Conservation (phyloP, 1,284 basidiomycete genomes). For the Flammula alnicola region DNA sequence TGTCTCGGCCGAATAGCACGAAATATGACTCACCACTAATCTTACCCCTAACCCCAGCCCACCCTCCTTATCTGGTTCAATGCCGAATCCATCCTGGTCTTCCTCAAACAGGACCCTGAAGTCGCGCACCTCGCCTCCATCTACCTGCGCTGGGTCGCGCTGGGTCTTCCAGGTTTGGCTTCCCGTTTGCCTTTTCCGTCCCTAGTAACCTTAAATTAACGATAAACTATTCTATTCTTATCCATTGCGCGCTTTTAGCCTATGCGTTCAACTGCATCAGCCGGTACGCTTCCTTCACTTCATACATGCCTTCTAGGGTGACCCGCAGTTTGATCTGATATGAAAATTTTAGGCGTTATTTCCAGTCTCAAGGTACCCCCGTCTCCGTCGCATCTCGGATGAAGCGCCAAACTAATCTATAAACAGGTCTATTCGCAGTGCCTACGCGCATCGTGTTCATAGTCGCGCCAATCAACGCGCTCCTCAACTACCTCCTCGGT, state of each 20-base stretch:
- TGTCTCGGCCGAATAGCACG: slow-evolving; percentile 2
- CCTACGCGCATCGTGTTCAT: slow-evolving; percentile 87
- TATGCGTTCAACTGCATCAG: slow-evolving; percentile 81
- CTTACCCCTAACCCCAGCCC: no score
- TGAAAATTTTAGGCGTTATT: slow-evolving; percentile 66
- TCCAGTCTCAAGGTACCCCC: slow-evolving; percentile 79
- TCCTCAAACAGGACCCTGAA: slow-evolving; percentile 84
- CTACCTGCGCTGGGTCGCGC: slow-evolving; percentile 79
- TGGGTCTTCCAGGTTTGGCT: slow-evolving; percentile 77
- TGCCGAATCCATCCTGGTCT: slow-evolving; percentile 78
- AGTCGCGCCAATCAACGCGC: slow-evolving; percentile 85
- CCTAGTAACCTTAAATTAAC: background rate
- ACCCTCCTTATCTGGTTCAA: slow-evolving; percentile 79
- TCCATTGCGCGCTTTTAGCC: slow-evolving; percentile 42
- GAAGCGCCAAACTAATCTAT: background rate
- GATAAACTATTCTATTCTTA: slow-evolving; percentile 9
- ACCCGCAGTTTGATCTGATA: no score
- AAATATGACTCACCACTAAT: no score
- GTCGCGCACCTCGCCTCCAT: slow-evolving; percentile 80
- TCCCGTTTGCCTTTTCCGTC: slow-evolving; percentile 10
- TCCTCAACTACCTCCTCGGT: slow-evolving; percentile 87
- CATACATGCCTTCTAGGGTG: background rate
- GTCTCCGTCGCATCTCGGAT: background rate
- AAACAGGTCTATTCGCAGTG: slow-evolving; percentile 76
- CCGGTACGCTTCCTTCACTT: slow-evolving; percentile 44